Base-by-base conservation (phyloP, 805 yeast genomes). In the Ogataea henricii region DNA sequence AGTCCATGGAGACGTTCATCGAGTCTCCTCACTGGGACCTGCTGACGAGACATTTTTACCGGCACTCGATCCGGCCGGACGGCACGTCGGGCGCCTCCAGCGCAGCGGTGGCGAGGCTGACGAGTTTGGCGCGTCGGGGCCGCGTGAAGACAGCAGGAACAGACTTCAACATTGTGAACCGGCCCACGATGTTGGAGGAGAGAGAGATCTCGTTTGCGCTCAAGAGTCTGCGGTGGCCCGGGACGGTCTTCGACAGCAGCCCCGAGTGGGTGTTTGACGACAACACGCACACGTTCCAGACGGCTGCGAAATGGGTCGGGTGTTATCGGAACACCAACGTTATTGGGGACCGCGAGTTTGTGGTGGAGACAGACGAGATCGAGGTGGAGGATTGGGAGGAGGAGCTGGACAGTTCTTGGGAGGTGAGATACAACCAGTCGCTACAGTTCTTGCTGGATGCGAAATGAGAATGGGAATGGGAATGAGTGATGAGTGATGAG, bases 291-390 rank as follows among this genome's bases (percentile, higher is more conserved):
- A 20, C 51, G 14, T 60, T 58, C 45, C 47, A 46, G 18, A 45
- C 46, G 22, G 55, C 63, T 9, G 56, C 55, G 23, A 18, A 33
- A 29, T 39, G 43, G 43, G 41, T 60, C 9, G 64, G 64, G 1
- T 40, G 46, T 35, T 54, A 32, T 34, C n/a, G 30, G 17, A 43
- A 36, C 34, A 35, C 39, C 14, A 27, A 30, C 30, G 45, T 21
- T 2, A 51, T 37, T 10, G 46, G 43, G n/a, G 32, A 35, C 13
- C 29, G 22, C 16, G 43, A 43, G 38, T 21, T 17, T 13, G 35
- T 27, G 10, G 20, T 39, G 27, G 40, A 40, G 12, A 13, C n/a
- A 27, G 29, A 33, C 3, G 44, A 33, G 6, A 32, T 41, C 18
- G 53, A 49, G 14, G 40, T 20, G 29, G 27, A 21, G 12, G 30